Conservation (phyloP, 176 grass and related monocot genomes). For the Cenchrus fungigraminus region DNA sequence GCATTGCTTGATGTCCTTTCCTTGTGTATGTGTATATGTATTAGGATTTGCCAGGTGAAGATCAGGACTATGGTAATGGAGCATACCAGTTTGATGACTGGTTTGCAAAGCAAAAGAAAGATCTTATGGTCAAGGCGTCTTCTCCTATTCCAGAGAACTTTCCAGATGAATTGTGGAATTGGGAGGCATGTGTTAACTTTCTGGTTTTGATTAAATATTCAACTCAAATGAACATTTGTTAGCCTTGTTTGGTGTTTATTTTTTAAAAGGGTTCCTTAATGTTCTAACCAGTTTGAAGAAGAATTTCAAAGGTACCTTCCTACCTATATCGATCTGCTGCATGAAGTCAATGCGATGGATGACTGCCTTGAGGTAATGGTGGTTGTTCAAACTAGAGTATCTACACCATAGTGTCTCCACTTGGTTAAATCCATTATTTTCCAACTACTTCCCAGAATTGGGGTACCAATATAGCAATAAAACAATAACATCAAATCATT, state of each 20-base stretch:
- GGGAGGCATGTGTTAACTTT: slow-evolving; percentile 19
- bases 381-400: background rate
- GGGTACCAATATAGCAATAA: background rate
- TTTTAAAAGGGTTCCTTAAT: background rate
- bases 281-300: slow-evolving; percentile 22
- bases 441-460: background rate
- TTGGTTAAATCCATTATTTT: background rate
- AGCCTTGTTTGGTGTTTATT: background rate
- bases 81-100: background rate
- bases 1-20: background rate
- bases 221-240: slow-evolving; percentile 1
- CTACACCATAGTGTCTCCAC: background rate
- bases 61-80: background rate
- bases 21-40: background rate
- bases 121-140: slow-evolving; percentile 14
- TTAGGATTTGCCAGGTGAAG: background rate
- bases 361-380: background rate
- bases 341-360: slow-evolving; percentile 30
- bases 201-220: background rate
- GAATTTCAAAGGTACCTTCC: slow-evolving; percentile 32
- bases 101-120: slow-evolving; percentile 18
- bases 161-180: background rate
- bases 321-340: slow-evolving; percentile 24
- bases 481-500: background rate
- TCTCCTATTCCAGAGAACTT: slow-evolving; percentile 1